These are phyloP conservation scores for Cryptococcus sp. DNA, from an alignment of 1,284 basidiomycete genomes.

Conservation along the genomic window DNA sequence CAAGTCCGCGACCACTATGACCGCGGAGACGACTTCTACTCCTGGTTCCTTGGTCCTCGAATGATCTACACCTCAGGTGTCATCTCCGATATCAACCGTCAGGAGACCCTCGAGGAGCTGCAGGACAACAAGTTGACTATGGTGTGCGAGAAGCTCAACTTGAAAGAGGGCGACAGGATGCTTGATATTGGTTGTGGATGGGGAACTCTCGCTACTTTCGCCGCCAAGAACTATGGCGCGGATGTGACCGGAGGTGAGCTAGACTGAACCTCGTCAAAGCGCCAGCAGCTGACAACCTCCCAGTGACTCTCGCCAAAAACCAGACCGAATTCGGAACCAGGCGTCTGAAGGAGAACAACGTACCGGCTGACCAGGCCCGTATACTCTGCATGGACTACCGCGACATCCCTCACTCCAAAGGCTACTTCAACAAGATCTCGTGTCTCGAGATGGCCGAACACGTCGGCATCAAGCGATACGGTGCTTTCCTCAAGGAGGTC, in stretches of 20 bases:
- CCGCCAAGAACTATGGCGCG: conserved; percentile 94
- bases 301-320: conserved; percentile 84
- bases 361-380: conserved; percentile 72
- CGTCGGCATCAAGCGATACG: conserved; percentile 93
- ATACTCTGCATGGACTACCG: conserved; percentile 95
- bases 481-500: conserved; percentile 83
- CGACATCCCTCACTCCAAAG: conserved; percentile 79
- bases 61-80: conserved; percentile 92
- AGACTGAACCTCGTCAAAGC: background rate
- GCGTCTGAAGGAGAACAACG: conserved; percentile 80
- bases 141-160: conserved; percentile 91
- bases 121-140: conserved; percentile 98
- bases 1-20: conserved; percentile 98
- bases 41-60: conserved; percentile 63
- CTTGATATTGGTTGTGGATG: conserved; percentile 95
- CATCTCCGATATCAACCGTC: conserved; percentile 69
- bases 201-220: conserved; percentile 93
- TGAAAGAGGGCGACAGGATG: conserved; percentile 78
- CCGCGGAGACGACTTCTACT: conserved; percentile 92
- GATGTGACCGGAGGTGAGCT: conserved; percentile 76
- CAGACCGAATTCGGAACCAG: conserved; percentile 92
- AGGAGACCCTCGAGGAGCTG: conserved; percentile 89
- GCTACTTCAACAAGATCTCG: conserved; percentile 91
- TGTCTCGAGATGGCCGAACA: conserved; percentile 99
- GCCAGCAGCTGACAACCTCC: background rate